Percentiles rank a stretch among this genome's conserved stretches.
phyloP scores from a whole-genome alignment of 202 grass and related monocot species.

The Zizania palustris region DNA sequence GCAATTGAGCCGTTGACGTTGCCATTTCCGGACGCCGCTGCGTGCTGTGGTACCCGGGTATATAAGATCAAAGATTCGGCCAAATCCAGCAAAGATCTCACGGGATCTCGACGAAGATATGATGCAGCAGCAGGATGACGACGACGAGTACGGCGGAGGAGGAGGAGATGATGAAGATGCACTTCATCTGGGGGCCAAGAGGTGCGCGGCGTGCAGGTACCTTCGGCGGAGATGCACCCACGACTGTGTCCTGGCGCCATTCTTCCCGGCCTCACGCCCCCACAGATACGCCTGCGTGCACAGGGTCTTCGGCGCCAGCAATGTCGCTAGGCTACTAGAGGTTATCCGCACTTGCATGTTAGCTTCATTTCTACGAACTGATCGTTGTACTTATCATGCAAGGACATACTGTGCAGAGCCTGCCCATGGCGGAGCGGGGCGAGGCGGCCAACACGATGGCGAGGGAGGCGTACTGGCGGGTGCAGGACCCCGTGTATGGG shows the following conservation, averaged over 20 bases:
- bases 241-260: conserved; percentile 54
- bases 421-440: conserved; percentile 48
- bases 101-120: too few species aligned
- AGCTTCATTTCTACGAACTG: too few species aligned
- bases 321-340: conserved; percentile 37
- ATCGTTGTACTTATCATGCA: too few species aligned
- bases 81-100: too few species aligned
- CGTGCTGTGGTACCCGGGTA: too few species aligned
- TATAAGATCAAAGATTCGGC: too few species aligned
- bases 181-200: background rate
- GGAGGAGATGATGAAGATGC: too few species aligned
- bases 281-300: conserved; percentile 58
- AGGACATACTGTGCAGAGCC: conserved; percentile 27
- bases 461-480: conserved; percentile 58
- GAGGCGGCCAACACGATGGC: conserved; percentile 56
- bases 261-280: conserved; percentile 54
- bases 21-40: too few species aligned
- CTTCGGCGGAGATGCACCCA: conserved; percentile 62
- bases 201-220: conserved; percentile 67
- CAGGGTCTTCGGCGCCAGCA: conserved; percentile 67
- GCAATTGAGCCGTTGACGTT: too few species aligned
- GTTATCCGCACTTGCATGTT: too few species aligned
- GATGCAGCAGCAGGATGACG: too few species aligned
- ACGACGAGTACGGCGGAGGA: too few species aligned
- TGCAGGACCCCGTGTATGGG: conserved; percentile 74